These are phyloP conservation scores for Saccharomyces pastorianus DNA, from an alignment of 1,139 yeast genomes.

Conservation along the genomic window DNA sequence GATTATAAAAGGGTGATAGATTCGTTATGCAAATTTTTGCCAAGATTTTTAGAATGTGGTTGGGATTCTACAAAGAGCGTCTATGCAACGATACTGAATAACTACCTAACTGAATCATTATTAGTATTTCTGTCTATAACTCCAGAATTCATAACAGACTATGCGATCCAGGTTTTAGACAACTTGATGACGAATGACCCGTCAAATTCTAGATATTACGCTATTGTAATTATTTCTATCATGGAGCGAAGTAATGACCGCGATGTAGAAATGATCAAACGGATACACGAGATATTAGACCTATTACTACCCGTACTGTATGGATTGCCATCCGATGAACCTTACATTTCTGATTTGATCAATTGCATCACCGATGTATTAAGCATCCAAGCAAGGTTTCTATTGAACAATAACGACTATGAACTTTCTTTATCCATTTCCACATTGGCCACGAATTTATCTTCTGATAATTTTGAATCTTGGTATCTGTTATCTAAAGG, in stretches of 20 bases:
- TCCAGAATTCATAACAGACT: slow-evolving; percentile 47
- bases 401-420: slow-evolving; percentile 54
- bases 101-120: slow-evolving; percentile 70
- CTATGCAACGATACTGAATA: slow-evolving; percentile 49
- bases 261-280: slow-evolving; percentile 62
- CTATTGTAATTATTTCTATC: slow-evolving; percentile 37
- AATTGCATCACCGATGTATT: slow-evolving; percentile 24
- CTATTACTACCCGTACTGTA: background rate
- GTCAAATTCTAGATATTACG: slow-evolving; percentile 47
- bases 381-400: slow-evolving; percentile 62
- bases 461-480: slow-evolving; percentile 77
- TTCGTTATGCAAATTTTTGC: slow-evolving; percentile 54
- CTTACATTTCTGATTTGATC: background rate
- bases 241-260: slow-evolving; percentile 38
- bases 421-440: slow-evolving; percentile 73
- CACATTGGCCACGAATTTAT: slow-evolving; percentile 62
- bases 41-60: slow-evolving; percentile 57
- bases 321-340: background rate
- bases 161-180: slow-evolving; percentile 48
- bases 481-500: slow-evolving; percentile 74
- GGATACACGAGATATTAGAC: slow-evolving; percentile 47
- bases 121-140: slow-evolving; percentile 51
- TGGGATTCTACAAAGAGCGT: slow-evolving; percentile 55
- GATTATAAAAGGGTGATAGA: slow-evolving; percentile 48
- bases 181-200: slow-evolving; percentile 38